A percentile compares a stretch with the other conserved stretches of the same genome.
These are phyloP conservation scores for Gardenia jasminoides DNA, from an alignment of 257 asterid species.

Conservation along the genomic window DNA sequence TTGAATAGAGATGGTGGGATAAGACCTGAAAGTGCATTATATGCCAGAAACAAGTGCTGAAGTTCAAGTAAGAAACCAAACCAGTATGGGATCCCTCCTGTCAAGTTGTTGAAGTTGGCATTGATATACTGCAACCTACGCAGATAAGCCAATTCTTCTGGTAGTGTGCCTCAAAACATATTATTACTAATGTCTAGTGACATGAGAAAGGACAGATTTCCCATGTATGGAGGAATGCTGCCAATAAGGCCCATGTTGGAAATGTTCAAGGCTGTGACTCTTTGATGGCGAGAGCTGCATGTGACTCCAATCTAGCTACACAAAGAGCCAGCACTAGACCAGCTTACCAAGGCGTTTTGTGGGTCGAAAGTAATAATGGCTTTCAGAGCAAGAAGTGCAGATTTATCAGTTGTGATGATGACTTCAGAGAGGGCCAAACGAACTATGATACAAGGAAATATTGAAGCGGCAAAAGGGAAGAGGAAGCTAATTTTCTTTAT, in stretches of 20 bases:
- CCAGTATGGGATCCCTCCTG: slow-evolving; percentile 30
- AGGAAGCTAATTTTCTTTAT: neutral
- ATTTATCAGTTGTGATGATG: slow-evolving; percentile 30
- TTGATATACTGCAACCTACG: slow-evolving; percentile 12
- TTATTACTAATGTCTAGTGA: slow-evolving; percentile 24
- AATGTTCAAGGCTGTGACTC: slow-evolving; percentile 23
- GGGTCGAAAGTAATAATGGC: slow-evolving; percentile 18
- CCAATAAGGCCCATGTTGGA: slow-evolving; percentile 26
- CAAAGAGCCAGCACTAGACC: slow-evolving; percentile 23
- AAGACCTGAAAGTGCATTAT: slow-evolving; percentile 15
- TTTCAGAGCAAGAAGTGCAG: slow-evolving; percentile 33
- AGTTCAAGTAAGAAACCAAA: slow-evolving; percentile 16
- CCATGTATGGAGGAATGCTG: slow-evolving; percentile 23
- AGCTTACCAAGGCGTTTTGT: slow-evolving; percentile 18
- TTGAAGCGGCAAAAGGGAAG: slow-evolving; percentile 2
- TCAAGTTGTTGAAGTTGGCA: slow-evolving; percentile 19
- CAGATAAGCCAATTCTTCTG: slow-evolving; percentile 18
- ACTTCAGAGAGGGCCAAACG: slow-evolving; percentile 9
- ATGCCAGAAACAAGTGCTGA: slow-evolving; percentile 21
- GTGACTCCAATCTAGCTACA: slow-evolving; percentile 41
- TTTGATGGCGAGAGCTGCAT: slow-evolving; percentile 23
- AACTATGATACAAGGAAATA: slow-evolving; percentile 10
- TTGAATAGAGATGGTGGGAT: slow-evolving; percentile 10
- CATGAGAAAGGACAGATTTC: slow-evolving; percentile 28
- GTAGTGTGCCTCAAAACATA: slow-evolving; percentile 22